These are phyloP conservation scores for Suillus spraguei DNA, from an alignment of 768 basidiomycete species.

Conservation along the genomic window DNA sequence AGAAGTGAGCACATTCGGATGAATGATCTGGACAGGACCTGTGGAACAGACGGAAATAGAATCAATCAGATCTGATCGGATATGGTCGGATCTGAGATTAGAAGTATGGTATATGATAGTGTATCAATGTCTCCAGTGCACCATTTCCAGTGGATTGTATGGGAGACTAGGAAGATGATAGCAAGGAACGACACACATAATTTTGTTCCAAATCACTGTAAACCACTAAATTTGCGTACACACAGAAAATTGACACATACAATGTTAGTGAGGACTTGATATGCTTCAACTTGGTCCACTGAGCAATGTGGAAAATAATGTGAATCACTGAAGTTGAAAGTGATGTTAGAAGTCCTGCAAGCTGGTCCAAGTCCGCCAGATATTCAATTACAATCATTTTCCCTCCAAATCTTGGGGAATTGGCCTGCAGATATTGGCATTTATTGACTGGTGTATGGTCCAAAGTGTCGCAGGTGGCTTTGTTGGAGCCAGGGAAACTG, in stretches of 20 bases:
- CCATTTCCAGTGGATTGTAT: constrained; percentile 16
- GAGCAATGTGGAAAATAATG: constrained; percentile 28
- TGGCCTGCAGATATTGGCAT: neutral
- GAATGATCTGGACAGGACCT: too few species aligned
- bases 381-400: constrained; percentile 23
- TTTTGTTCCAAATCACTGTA: constrained; percentile 36
- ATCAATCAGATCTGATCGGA: too few species aligned
- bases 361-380: constrained; percentile 18
- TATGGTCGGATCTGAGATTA: too few species aligned
- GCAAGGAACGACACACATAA: constrained; percentile 47
- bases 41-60: too few species aligned
- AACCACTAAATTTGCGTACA: constrained; percentile 5
- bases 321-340: constrained; percentile 31
- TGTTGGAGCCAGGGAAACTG: neutral
- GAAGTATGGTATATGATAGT: too few species aligned
- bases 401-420: constrained; percentile 15
- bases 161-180: constrained; percentile 36
- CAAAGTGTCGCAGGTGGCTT: neutral
- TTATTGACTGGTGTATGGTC: neutral
- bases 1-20: too few species aligned
- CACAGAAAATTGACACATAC: constrained; percentile 30
- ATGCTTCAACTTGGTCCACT: constrained; percentile 42
- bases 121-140: constrained; percentile 20
- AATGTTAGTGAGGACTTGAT: constrained; percentile 27
- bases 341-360: constrained; percentile 18